Base-by-base conservation (phyloP, 805 yeast species). In the Blastobotrys muscicola region DNA sequence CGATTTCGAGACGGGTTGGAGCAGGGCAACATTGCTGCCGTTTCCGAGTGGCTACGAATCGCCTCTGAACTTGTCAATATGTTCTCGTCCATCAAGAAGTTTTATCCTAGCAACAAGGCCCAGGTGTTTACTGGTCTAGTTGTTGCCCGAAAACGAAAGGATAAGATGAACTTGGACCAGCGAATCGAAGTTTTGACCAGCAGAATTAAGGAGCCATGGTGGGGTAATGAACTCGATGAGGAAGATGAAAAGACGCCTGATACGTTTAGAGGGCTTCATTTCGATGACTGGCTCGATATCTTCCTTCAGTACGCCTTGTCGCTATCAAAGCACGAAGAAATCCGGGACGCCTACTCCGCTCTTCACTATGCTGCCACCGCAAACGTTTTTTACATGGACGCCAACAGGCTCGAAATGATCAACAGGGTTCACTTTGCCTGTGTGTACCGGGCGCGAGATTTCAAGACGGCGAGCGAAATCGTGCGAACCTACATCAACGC, bases 1-100 rank as follows among this genome's bases (percentile, higher is more conserved):
- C 67, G 80, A 43, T 69, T 81, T 41, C 65, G 69, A 30, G 64
- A 64, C 0, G 76, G 76, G 2, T 50, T 78, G 33, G 71, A 67
- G 35, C 52, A 58, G 3, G 76, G 72, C 2, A 81, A 80, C 49
- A 64, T 60, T 11, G 77, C 76, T n/a, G 83, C 92, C 0, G 72
- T 78, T 2, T 68, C 72, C 6, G 75, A 85, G 1, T 92, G 97
- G 97, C 72, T 85, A 50, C 85, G 85, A 47, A 67, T 79, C 4
- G 95, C 90, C 0, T 75, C 85, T 2, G 94, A 83, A 51, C 69
- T 92, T 41, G 77, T 90, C 35, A 94, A 87, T 55, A 76, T 84
- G 47, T 89, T 92, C 57, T 76, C 83, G 20, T 75, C 80, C 44
- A 86, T 85, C 9, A 72, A 80, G 48, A 78, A 78, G 53, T 85